Base-by-base conservation (phyloP, 2,329 filamentous ascomycete genomes). In the Neospermospora avenae region DNA sequence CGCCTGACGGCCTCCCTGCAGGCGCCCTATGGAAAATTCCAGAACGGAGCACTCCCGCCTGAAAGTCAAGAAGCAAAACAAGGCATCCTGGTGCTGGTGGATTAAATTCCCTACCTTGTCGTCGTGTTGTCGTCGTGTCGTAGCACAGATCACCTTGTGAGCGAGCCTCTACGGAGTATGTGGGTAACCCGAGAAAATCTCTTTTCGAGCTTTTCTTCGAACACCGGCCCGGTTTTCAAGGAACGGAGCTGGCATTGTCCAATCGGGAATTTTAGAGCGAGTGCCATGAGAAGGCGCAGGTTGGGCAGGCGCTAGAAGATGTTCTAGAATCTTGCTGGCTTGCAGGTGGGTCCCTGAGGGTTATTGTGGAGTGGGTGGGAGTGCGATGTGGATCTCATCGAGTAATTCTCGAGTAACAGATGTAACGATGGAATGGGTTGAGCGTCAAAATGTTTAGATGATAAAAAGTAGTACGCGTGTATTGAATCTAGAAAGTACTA, bases 391-490 rank as follows among this genome's bases (percentile, higher is more conserved):
- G 65, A 65, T 67, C 57, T 61, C 41, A 41, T 67, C 61, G 65
- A 67, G 57, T 67, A 64, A 67, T 65, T 20, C 34, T 65, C 63
- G 61, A 64, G 63, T 63, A 64, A 65, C 24, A 51, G 42, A n/a
- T 28, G 18, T 41, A 55, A 45, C 35, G 49, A 28, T 31, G 31
- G 52, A 28, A 51, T 34, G 25, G 28, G 28, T 31, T 31, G 28
- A 6, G 28, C 5, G 28, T 31, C 11, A 31, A 31, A n/a, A n/a
- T n/a, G 28, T 31, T 52, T 44, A 54, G 25, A 46, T 45, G 48
- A 24, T 34, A 34, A 20, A 54, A 28, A 35, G 28, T n/a, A n/a
- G n/a, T n/a, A 14, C 52, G 37, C 42, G 28, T 20, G 31, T 25
- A 44, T 37, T 51, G 28, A 22, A 35, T 31, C n/a, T n/a, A n/a